These are phyloP conservation scores for Phytophthora citricola DNA, from an alignment of 352 stramenopile species.

Conservation along the genomic window DNA sequence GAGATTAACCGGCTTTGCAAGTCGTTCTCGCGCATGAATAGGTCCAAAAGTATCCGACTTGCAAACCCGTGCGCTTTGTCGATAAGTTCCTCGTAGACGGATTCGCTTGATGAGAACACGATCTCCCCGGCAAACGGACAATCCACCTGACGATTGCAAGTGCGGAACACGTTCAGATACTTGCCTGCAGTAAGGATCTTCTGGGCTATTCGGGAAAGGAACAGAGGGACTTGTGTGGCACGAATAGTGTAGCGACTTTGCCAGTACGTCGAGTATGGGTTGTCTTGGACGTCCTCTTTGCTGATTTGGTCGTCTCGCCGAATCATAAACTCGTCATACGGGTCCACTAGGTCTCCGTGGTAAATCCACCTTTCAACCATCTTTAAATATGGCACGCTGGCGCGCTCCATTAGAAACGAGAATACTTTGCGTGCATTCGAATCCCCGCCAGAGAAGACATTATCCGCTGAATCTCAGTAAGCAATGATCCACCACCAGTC, in stretches of 20 bases:
- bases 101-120: constrained; percentile 65
- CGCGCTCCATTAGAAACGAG: constrained; percentile 84
- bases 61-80: constrained; percentile 86
- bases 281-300: constrained; percentile 86
- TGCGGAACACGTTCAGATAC: constrained; percentile 92
- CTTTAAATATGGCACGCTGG: constrained; percentile 88
- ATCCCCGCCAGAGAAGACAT: constrained; percentile 82
- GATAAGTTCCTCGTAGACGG: constrained; percentile 85
- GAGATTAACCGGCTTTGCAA: constrained; percentile 79
- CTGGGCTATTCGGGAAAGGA: constrained; percentile 71
- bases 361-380: constrained; percentile 94
- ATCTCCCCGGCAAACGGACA: constrained; percentile 84
- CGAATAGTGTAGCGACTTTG: constrained; percentile 86
- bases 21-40: constrained; percentile 88
- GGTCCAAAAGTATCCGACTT: constrained; percentile 73
- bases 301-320: constrained; percentile 74
- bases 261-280: constrained; percentile 93
- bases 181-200: constrained; percentile 93
- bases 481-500: constrained; percentile 89
- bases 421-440: constrained; percentile 80
- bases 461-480: constrained; percentile 91
- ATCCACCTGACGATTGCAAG: constrained; percentile 77
- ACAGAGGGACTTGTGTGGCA: constrained; percentile 80
- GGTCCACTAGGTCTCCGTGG: constrained; percentile 88
- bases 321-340: constrained; percentile 94